phyloP scores from a whole-genome alignment of 2,329 filamentous ascomycete genomes.

The Alternaria angustiovoidea region DNA sequence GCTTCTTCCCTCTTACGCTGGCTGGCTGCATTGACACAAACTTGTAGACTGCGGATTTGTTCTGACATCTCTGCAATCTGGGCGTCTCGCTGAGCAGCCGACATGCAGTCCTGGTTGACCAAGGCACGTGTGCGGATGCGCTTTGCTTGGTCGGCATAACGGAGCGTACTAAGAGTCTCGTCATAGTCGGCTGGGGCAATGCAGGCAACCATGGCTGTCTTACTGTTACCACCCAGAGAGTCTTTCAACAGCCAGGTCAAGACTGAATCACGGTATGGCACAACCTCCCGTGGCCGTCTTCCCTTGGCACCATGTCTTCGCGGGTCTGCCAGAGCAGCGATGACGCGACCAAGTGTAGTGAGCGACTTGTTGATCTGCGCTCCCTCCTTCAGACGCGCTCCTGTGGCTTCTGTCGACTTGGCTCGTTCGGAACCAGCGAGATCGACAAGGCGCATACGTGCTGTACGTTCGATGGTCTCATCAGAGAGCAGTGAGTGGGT shows the following conservation, averaged over 20 bases:
- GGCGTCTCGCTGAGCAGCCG: conserved; percentile 89
- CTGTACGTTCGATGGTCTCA: conserved; percentile 93
- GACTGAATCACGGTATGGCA: conserved; percentile 92
- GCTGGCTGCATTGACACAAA: conserved; percentile 67
- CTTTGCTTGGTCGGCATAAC: conserved; percentile 98
- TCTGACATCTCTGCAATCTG: conserved; percentile 95
- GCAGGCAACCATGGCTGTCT: conserved; percentile 99
- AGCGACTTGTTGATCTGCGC: conserved; percentile 99
- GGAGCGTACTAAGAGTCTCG: conserved; percentile 92
- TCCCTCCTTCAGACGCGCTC: conserved; percentile 87
- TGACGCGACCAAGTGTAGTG: conserved; percentile 93
- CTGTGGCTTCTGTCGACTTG: conserved; percentile 94
- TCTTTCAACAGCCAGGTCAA: conserved; percentile 91
- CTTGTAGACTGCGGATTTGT: conserved; percentile 85
- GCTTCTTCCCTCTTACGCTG: conserved; percentile 80
- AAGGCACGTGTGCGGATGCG: conserved; percentile 92
- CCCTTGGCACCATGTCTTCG: conserved; percentile 59
- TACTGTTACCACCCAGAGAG: conserved; percentile 93
- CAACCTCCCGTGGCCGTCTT: conserved; percentile 66
- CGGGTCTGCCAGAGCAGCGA: conserved; percentile 82
- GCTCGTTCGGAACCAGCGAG: conserved; percentile 93
- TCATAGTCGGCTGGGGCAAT: conserved; percentile 96
- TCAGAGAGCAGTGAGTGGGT: conserved; percentile 98
- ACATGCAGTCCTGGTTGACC: conserved; percentile 95
- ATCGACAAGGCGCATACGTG: conserved; percentile 93